These are phyloP conservation scores for Heterobasidion parviporum DNA, from an alignment of 1,284 basidiomycete species.

Conservation along the genomic window DNA sequence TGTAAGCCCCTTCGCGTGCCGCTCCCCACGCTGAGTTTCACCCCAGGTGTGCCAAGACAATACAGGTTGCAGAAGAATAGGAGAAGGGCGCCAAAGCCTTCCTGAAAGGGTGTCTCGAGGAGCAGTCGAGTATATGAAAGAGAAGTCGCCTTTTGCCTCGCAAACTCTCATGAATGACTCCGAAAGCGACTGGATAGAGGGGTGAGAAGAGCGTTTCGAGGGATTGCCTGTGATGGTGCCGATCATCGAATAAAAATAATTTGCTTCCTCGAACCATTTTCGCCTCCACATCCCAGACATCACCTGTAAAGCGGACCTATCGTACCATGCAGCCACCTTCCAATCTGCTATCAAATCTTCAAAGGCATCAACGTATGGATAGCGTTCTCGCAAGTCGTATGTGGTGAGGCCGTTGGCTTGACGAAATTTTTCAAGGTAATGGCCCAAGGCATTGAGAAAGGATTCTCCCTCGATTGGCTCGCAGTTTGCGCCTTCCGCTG, in stretches of 20 bases:
- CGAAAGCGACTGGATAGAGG: conserved; percentile 11
- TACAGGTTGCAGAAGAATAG: conserved; percentile 6
- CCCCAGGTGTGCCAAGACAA: conserved; percentile 10
- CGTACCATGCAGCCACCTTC: conserved; percentile 5
- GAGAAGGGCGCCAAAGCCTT: conserved; percentile 12
- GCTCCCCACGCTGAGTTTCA: conserved; percentile 6
- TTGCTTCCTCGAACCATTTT: conserved; percentile 7
- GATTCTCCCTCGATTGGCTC: not conserved
- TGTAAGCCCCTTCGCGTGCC: conserved; percentile 8
- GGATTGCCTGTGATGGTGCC: conserved; percentile 11
- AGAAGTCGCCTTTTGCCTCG: conserved; percentile 17
- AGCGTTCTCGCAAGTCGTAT: not conserved
- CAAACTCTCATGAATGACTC: conserved; percentile 15
- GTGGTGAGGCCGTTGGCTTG: not conserved
- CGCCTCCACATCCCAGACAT: conserved; percentile 11
- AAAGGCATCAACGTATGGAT: conserved; percentile 11
- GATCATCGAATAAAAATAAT: conserved; percentile 18
- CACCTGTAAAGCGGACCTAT: conserved; percentile 13
- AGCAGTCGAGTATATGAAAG: conserved; percentile 14
- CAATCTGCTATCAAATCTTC: conserved; percentile 13
- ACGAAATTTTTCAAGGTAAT: conserved; percentile 3
- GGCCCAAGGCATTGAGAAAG: conserved; percentile 9
- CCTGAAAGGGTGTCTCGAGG: conserved; percentile 12
- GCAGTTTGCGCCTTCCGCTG: conserved; percentile 2
- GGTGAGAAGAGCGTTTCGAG: conserved; percentile 8